Evolutionary conservation across 164 flowering plant species (phyloP).

Genomic region (grape (Vitis vinifera)): DNA sequence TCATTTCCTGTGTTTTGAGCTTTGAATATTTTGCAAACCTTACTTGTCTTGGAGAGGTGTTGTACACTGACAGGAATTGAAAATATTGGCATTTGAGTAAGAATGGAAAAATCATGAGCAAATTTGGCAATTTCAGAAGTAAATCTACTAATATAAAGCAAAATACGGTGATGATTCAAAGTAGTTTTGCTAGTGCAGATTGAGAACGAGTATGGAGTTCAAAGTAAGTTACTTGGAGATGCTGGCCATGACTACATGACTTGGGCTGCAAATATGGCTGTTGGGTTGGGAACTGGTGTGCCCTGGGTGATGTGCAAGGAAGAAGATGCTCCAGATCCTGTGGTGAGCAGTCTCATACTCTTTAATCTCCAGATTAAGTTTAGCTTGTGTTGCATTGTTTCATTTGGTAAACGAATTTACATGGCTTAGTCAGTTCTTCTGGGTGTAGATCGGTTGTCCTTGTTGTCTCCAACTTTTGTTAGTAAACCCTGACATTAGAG

Average conservation of each 20-base stretch:
- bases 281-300: slow-evolving; percentile 62
- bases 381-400: not conserved
- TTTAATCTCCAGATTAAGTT: not conserved
- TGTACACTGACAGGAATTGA: too few relatives aligned
- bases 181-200: slow-evolving; percentile 36
- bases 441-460: not conserved
- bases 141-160: not conserved
- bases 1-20: not conserved
- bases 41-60: not conserved
- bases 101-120: not conserved
- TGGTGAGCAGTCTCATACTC: slow-evolving; percentile 40
- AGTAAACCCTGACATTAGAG: too few relatives aligned
- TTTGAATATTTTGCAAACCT: not conserved
- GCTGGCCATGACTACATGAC: slow-evolving; percentile 59
- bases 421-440: not conserved
- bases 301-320: slow-evolving; percentile 94
- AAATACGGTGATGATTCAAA: not conserved
- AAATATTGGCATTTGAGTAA: not conserved
- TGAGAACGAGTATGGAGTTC: slow-evolving; percentile 78
- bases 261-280: slow-evolving; percentile 88
- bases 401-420: not conserved
- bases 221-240: slow-evolving; percentile 50
- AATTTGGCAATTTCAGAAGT: not conserved
- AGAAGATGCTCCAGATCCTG: slow-evolving; percentile 82
- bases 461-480: too few relatives aligned